phyloP scores from a whole-genome alignment of 306 rosid genomes.

The Morella rubra region DNA sequence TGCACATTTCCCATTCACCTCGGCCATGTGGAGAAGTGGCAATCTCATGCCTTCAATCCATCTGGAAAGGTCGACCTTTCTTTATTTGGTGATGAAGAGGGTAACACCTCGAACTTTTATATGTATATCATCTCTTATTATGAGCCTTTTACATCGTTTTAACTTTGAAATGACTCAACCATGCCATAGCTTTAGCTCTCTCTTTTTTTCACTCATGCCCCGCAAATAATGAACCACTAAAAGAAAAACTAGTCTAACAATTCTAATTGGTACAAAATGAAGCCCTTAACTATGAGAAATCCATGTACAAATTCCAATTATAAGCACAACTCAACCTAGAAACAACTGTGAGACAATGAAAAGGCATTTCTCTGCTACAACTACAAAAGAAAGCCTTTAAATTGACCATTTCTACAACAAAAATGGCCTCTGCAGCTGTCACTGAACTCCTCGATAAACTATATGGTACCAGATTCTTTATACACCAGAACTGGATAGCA shows the following conservation, averaged over 20 bases:
- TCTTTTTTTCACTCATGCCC: too few relatives aligned
- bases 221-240: background rate
- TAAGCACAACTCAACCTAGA: constrained; percentile 5
- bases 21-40: constrained; percentile 44
- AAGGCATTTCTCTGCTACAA: constrained; percentile 21
- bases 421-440: constrained; percentile 38
- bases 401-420: constrained; percentile 33
- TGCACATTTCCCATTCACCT: constrained; percentile 13
- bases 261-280: background rate
- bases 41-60: constrained; percentile 73
- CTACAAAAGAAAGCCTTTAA: constrained; percentile 33
- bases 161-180: too few relatives aligned
- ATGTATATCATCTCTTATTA: background rate
- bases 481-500: constrained; percentile 28
- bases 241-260: background rate
- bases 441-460: constrained; percentile 30
- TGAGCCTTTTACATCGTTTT: background rate
- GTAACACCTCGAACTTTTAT: constrained; percentile 27
- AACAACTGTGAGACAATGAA: constrained; percentile 5
- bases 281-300: background rate
- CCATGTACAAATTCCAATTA: background rate
- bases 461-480: constrained; percentile 7
- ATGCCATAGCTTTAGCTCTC: background rate
- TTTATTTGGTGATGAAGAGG: constrained; percentile 55
- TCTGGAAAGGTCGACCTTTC: constrained; percentile 85